These are phyloP conservation scores for Citrullus colocynthis DNA, from an alignment of 306 rosid genomes.

Conservation along the genomic window DNA sequence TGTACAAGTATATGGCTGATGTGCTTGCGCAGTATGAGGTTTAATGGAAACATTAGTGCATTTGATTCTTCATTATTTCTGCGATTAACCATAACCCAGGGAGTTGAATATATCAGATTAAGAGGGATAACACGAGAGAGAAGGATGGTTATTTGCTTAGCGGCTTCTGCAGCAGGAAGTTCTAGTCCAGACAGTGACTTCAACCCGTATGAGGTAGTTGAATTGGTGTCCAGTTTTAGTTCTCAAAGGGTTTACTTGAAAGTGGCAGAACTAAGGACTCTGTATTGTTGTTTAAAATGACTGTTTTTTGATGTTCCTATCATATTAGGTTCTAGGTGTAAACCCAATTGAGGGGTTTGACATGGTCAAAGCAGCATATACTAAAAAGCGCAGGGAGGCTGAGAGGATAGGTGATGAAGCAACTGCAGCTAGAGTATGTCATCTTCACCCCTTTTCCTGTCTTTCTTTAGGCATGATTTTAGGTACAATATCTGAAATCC, in stretches of 20 bases:
- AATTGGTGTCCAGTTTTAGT: neutral
- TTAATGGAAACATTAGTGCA: neutral
- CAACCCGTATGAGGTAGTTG: constrained; percentile 69
- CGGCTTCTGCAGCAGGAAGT: constrained; percentile 90
- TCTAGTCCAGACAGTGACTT: constrained; percentile 56
- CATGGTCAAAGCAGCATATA: constrained; percentile 52
- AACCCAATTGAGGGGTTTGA: constrained; percentile 75
- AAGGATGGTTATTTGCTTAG: constrained; percentile 27
- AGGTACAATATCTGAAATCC: neutral
- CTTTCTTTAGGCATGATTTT: neutral
- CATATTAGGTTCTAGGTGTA: constrained; percentile 67
- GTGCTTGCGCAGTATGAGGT: neutral
- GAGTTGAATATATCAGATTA: constrained; percentile 40
- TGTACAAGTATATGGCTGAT: neutral
- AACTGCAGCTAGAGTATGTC: constrained; percentile 63
- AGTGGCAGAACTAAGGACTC: neutral
- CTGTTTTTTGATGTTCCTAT: constrained; percentile 1
- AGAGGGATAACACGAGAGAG: constrained; percentile 21
- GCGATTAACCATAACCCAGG: neutral
- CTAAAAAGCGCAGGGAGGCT: constrained; percentile 58
- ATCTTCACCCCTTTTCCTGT: neutral
- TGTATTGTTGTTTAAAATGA: neutral
- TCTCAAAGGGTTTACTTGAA: neutral
- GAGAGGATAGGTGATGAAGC: constrained; percentile 65
- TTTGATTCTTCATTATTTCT: neutral